Evolutionary conservation across 2,329 filamentous ascomycete species (phyloP).

Genomic region (Neopestalotiopsis clavispora): DNA sequence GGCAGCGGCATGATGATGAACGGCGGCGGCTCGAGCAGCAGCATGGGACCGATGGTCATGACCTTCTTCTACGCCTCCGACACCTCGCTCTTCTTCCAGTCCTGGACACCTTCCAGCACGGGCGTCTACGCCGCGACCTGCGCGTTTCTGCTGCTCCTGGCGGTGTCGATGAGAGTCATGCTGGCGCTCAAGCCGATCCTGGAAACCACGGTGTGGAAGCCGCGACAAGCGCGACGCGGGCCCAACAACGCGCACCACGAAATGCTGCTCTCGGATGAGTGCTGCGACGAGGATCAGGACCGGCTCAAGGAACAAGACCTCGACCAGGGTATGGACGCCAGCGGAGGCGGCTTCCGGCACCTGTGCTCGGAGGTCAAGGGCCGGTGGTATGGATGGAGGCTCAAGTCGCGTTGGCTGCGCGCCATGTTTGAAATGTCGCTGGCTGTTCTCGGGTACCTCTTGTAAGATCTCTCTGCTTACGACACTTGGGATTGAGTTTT

Average conservation of each 20-base stretch:
- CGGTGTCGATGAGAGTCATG: conserved; percentile 60
- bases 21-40: too few species aligned
- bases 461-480: conserved; percentile 41
- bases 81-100: conserved; percentile 66
- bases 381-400: conserved; percentile 59
- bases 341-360: conserved; percentile 39
- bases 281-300: conserved; percentile 8
- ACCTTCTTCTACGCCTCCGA: conserved; percentile 59
- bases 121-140: conserved; percentile 72
- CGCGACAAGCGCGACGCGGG: neutral
- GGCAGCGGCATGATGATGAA: neutral
- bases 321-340: conserved; percentile 61
- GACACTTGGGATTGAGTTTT: too few species aligned
- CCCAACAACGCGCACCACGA: neutral
- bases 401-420: conserved; percentile 67
- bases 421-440: conserved; percentile 65
- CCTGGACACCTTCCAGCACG: conserved; percentile 64
- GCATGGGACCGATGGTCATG: conserved; percentile 16
- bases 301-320: conserved; percentile 37
- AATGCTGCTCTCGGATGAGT: neutral
- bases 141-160: conserved; percentile 71
- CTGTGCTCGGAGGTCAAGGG: conserved; percentile 11
- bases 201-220: conserved; percentile 53
- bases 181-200: conserved; percentile 64
- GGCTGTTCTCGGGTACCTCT: conserved; percentile 68